Evolutionary conservation across 148 eudicot species (phyloP).

Genomic region (Nepenthes mirabilis): DNA sequence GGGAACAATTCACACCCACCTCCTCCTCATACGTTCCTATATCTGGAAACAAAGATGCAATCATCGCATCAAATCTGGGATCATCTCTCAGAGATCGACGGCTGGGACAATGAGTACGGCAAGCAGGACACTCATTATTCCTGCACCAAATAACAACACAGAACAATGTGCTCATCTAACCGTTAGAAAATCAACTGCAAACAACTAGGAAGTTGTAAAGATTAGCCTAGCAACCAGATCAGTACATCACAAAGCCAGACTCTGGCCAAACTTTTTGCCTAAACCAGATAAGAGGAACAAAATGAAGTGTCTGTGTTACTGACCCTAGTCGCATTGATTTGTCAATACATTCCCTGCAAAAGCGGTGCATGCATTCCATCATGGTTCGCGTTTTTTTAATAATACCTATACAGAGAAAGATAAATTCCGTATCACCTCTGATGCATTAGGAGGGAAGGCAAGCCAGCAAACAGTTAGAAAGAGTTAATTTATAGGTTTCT

Average conservation of each 20-base stretch:
- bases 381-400: constrained; percentile 70
- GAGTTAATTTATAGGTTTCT: too few species aligned
- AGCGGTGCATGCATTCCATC: constrained; percentile 82
- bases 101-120: constrained; percentile 52
- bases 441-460: too few species aligned
- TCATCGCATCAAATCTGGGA: constrained; percentile 31
- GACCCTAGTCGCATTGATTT: constrained; percentile 89
- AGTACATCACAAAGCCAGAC: not conserved
- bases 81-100: constrained; percentile 56
- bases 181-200: not conserved
- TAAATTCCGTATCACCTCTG: too few species aligned
- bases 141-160: constrained; percentile 9
- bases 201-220: not conserved
- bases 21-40: constrained; percentile 43
- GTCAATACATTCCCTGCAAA: constrained; percentile 86
- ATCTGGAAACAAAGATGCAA: constrained; percentile 35
- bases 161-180: not conserved
- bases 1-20: constrained; percentile 6
- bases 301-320: constrained; percentile 4
- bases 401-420: constrained; percentile 24
- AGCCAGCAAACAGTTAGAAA: too few species aligned
- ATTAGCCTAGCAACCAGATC: not conserved
- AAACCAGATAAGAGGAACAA: not conserved
- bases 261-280: too few species aligned
- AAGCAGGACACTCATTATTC: constrained; percentile 51